Conservation (phyloP, 352 stramenopile genomes). For the Globisporangium megalacanthum region DNA sequence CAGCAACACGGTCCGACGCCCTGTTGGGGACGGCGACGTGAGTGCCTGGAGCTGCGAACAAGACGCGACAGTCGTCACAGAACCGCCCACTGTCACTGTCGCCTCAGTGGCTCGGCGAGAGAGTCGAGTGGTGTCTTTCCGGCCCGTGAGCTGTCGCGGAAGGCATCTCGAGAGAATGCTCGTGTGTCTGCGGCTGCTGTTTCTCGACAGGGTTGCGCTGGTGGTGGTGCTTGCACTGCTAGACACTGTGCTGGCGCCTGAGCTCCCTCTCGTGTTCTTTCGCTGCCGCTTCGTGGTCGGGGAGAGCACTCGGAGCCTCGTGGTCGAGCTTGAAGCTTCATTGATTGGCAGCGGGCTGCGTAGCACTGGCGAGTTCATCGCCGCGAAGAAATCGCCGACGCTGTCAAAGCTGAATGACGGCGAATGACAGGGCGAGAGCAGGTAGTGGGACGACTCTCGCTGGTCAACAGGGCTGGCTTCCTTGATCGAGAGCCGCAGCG, state of each 20-base stretch:
- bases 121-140: background rate
- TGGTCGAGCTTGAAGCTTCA: background rate
- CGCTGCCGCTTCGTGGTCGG: slow-evolving; percentile 10
- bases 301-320: slow-evolving; percentile 6
- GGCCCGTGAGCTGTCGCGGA: slow-evolving; percentile 4
- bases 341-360: background rate
- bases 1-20: slow-evolving; percentile 21
- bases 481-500: slow-evolving; percentile 7
- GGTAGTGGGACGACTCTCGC: slow-evolving; percentile 1
- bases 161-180: slow-evolving; percentile 13
- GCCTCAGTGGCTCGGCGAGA: slow-evolving; percentile 3
- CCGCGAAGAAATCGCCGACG: slow-evolving; percentile 8
- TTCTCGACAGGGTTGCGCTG: background rate
- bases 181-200: slow-evolving; percentile 6
- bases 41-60: slow-evolving; percentile 1
- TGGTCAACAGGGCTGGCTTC: background rate
- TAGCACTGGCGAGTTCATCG: slow-evolving; percentile 7
- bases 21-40: slow-evolving; percentile 3
- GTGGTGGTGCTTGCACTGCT: background rate
- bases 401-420: slow-evolving; percentile 15
- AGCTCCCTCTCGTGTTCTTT: slow-evolving; percentile 1
- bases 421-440: slow-evolving; percentile 7
- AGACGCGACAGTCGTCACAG: background rate
- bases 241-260: background rate
- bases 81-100: background rate